Base-by-base conservation (phyloP, 2,329 filamentous ascomycete genomes). In the Myrmaecium sp. region DNA sequence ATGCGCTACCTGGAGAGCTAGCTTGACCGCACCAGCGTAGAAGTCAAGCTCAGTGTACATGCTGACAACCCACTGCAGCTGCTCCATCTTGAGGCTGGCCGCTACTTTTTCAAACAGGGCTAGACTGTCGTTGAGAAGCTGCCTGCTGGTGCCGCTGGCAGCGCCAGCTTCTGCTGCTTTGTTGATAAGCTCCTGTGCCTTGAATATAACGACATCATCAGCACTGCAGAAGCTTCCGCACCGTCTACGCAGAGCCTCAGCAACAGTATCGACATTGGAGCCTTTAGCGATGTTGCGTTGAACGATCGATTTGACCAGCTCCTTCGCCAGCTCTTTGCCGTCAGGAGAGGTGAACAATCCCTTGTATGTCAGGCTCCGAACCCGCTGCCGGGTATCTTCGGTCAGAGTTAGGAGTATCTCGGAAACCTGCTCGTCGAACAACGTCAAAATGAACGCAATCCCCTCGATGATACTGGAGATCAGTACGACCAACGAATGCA, bases 171-270 rank as follows among this genome's bases (percentile, higher is more conserved):
- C 84, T 2, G 74, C 73, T 1, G 86, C 86, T 38, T 81, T 70
- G 60, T 93, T 91, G 28, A 95, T 60, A 42, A 86, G 79, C 51
- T 98, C 89, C 47, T 95, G 86, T 0, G 89, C 89, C 54, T 93
- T 95, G 71, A 98, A 98, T 39, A 94, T 86, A 36, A 95, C 74
- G 2, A 95, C 89, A 55, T 98, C 89, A 36, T 98, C 86, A 1
- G 86, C 74, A 43, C 84, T 94, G 51, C 89, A 98, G 64, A 98
- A 98, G 53, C 79, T 94, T 34, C 89, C 91, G 40, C 89, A 98
- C 40, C 84, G 71, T 40, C 89, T 68, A 24, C 89, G 70, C 26
- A 98, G 58, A n/a, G 84, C 82, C 51, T 98, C 89, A 0, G 89
- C 86, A 14, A 98, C 83, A 0, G 84, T 94, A 54, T 98, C 91